Conservation (phyloP, 768 basidiomycete genomes). For the Boletus insuetus region DNA sequence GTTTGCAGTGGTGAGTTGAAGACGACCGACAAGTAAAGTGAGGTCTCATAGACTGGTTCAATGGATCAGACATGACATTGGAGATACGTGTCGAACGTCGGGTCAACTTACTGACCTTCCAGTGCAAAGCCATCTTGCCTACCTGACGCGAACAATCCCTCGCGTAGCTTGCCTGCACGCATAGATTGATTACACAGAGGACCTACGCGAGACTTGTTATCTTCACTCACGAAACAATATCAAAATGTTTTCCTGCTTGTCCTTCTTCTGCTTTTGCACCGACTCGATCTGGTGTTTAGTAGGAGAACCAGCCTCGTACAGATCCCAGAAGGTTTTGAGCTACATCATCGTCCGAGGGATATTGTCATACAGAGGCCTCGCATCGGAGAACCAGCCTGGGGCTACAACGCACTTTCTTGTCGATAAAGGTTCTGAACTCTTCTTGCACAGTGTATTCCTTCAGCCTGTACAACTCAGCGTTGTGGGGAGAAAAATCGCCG, state of each 20-base stretch:
- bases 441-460: slow-evolving; percentile 59
- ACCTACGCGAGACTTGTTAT: not conserved
- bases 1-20: slow-evolving; percentile 64
- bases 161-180: slow-evolving; percentile 74
- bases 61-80: not conserved
- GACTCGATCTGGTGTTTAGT: slow-evolving; percentile 7
- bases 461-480: slow-evolving; percentile 45
- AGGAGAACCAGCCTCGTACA: slow-evolving; percentile 29
- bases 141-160: slow-evolving; percentile 62
- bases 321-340: slow-evolving; percentile 49
- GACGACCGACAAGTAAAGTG: slow-evolving; percentile 59
- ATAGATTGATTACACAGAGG: not conserved
- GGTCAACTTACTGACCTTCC: slow-evolving; percentile 50
- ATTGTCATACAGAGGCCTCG: not conserved
- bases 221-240: slow-evolving; percentile 65
- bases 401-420: slow-evolving; percentile 52
- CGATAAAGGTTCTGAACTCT: slow-evolving; percentile 63
- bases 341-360: slow-evolving; percentile 21
- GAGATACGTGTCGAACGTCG: not conserved
- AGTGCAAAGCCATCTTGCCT: slow-evolving; percentile 60
- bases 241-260: slow-evolving; percentile 64
- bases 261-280: slow-evolving; percentile 37
- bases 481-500: slow-evolving; percentile 24
- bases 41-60: slow-evolving; percentile 66
- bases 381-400: not conserved